A percentile compares a stretch with the other conserved stretches of the same genome.
These are phyloP conservation scores for Pochonia chlamydosporia DNA, from an alignment of 2,329 filamentous ascomycete genomes.

Conservation along the genomic window DNA sequence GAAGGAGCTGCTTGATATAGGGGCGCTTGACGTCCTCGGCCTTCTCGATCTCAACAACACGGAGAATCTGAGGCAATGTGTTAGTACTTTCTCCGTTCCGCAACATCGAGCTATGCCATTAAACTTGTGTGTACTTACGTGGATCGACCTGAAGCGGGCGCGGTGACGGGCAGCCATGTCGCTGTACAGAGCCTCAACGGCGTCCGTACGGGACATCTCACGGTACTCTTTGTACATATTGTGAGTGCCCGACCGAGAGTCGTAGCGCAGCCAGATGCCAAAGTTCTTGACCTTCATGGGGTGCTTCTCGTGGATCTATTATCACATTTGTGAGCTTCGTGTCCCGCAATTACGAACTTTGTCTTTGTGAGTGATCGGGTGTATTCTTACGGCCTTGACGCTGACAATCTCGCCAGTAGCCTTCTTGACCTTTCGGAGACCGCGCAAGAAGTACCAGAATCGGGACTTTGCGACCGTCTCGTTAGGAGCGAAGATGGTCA, in stretches of 20 bases:
- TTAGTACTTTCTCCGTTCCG: slow-evolving; percentile 3
- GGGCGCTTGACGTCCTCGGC: slow-evolving; percentile 90
- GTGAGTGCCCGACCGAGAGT: slow-evolving; percentile 99
- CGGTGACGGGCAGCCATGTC: slow-evolving; percentile 99
- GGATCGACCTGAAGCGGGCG: slow-evolving; percentile 94
- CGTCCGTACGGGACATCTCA: slow-evolving; percentile 93
- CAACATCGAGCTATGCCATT: no score
- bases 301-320: slow-evolving; percentile 94
- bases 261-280: slow-evolving; percentile 99
- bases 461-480: slow-evolving; percentile 97
- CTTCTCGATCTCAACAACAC: slow-evolving; percentile 97
- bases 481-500: slow-evolving; percentile 99
- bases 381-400: slow-evolving; percentile 73
- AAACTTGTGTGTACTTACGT: slow-evolving; percentile 62
- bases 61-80: slow-evolving; percentile 67
- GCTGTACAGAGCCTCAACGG: slow-evolving; percentile 95
- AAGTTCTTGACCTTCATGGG: slow-evolving; percentile 99
- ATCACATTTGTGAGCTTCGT: slow-evolving; percentile 8
- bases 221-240: slow-evolving; percentile 99
- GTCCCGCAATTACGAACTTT: not conserved
- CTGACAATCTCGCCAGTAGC: slow-evolving; percentile 98
- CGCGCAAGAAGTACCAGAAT: slow-evolving; percentile 99
- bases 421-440: slow-evolving; percentile 99
- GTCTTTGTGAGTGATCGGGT: not conserved
- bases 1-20: slow-evolving; percentile 98